phyloP scores from a whole-genome alignment of 2,329 filamentous ascomycete genomes.

The Penicillium sp. region DNA sequence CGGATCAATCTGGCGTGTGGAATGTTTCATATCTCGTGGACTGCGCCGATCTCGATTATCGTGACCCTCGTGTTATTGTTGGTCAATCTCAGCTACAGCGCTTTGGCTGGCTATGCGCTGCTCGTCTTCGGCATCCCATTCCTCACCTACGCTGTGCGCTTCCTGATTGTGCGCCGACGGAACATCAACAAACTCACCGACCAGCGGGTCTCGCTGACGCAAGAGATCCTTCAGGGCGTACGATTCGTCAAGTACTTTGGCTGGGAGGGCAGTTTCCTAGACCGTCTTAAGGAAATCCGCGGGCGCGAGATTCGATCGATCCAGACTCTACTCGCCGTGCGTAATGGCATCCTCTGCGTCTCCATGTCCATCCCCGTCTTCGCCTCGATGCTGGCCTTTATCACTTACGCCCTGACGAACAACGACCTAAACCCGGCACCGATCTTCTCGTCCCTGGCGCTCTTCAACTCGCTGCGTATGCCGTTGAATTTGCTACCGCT shows the following conservation, averaged over 20 bases:
- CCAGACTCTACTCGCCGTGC: constrained; percentile 78
- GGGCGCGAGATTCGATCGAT: constrained; percentile 75
- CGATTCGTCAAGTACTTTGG: constrained; percentile 96
- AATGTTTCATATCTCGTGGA: constrained; percentile 92
- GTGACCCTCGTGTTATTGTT: constrained; percentile 80
- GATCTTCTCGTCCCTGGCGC: constrained; percentile 88
- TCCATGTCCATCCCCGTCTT: constrained; percentile 82
- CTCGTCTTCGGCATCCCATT: constrained; percentile 78
- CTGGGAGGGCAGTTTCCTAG: constrained; percentile 86
- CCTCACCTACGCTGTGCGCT: constrained; percentile 76
- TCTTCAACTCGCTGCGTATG: constrained; percentile 90
- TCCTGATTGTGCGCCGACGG: constrained; percentile 74
- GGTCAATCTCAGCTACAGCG: constrained; percentile 88
- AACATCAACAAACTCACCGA: constrained; percentile 93
- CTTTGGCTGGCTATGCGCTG: constrained; percentile 83
- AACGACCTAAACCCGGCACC: constrained; percentile 73
- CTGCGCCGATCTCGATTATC: constrained; percentile 76
- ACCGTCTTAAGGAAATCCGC: constrained; percentile 75
- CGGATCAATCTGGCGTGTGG: constrained; percentile 87
- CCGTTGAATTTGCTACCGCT: constrained; percentile 88
- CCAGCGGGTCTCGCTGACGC: constrained; percentile 84
- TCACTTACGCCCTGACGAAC: constrained; percentile 71
- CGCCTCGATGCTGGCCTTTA: constrained; percentile 92
- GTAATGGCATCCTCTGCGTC: constrained; percentile 69
- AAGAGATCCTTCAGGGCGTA: constrained; percentile 87